Conservation (phyloP, 1,139 yeast genomes). For the Saccharomyces hybrid region DNA sequence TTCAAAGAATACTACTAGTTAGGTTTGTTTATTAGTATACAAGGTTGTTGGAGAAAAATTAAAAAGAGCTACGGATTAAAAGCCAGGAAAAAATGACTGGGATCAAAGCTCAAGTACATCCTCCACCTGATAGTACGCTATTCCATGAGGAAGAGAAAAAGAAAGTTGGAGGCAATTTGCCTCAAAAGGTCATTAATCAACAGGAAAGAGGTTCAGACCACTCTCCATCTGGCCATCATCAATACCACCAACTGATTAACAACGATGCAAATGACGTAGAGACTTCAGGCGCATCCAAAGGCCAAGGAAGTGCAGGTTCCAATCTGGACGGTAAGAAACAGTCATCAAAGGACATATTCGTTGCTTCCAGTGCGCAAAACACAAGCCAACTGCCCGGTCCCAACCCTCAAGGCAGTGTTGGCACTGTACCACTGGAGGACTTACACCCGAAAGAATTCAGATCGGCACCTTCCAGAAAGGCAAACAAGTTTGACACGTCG, state of each 20-base stretch:
- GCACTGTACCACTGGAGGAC: constrained; percentile 26
- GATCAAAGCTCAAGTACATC: constrained; percentile 1
- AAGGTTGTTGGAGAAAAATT: not conserved
- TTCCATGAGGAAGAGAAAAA: constrained; percentile 6
- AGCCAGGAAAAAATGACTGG: not conserved
- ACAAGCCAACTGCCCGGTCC: constrained; percentile 21
- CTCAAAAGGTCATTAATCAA: constrained; percentile 6
- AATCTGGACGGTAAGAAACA: not conserved
- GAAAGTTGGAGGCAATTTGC: constrained; percentile 8
- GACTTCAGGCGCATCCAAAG: not conserved
- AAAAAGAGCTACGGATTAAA: not conserved
- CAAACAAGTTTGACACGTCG: constrained; percentile 26
- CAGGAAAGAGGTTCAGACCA: constrained; percentile 10
- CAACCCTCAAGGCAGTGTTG: constrained; percentile 23
- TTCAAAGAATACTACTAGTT: not conserved
- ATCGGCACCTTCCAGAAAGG: constrained; percentile 20
- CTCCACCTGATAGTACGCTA: not conserved
- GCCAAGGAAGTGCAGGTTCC: not conserved
- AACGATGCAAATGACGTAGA: not conserved
- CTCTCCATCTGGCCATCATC: constrained; percentile 3
- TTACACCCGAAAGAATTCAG: constrained; percentile 21
- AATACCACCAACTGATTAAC: not conserved
- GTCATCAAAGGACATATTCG: constrained; percentile 15
- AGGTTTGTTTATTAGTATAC: not conserved
- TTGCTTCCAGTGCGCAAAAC: constrained; percentile 21